phyloP scores from a whole-genome alignment of 805 yeast genomes.

The Ogataea saltuana region DNA sequence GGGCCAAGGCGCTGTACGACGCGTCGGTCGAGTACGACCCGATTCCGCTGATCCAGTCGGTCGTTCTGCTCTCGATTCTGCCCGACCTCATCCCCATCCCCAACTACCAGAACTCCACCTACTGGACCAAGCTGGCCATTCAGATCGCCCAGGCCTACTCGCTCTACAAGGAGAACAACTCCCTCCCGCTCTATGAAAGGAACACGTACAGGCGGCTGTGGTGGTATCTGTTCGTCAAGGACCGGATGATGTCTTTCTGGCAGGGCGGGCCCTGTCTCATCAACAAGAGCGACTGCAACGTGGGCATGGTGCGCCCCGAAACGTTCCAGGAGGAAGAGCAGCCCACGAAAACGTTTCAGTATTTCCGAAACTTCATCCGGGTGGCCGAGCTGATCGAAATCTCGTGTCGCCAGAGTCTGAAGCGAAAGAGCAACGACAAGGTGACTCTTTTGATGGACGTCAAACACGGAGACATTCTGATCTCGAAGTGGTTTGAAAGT shows the following conservation, averaged over 20 bases:
- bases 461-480: slow-evolving; percentile 66
- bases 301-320: slow-evolving; percentile 43
- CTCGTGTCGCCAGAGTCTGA: slow-evolving; percentile 1
- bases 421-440: background rate
- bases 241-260: slow-evolving; percentile 54
- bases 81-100: slow-evolving; percentile 13
- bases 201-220: slow-evolving; percentile 62
- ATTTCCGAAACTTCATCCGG: slow-evolving; percentile 13
- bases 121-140: slow-evolving; percentile 70
- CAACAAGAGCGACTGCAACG: slow-evolving; percentile 53
- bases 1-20: slow-evolving; percentile 64
- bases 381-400: slow-evolving; percentile 18
- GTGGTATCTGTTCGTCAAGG: slow-evolving; percentile 73
- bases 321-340: slow-evolving; percentile 38
- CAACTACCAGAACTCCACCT: slow-evolving; percentile 53
- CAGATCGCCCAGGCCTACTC: slow-evolving; percentile 76
- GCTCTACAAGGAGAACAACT: slow-evolving; percentile 30
- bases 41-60: slow-evolving; percentile 28
- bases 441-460: slow-evolving; percentile 15
- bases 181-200: slow-evolving; percentile 7
- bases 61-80: slow-evolving; percentile 14
- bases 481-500: slow-evolving; percentile 72
- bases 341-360: background rate
- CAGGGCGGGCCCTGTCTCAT: slow-evolving; percentile 71
- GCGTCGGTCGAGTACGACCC: slow-evolving; percentile 67